Base-by-base conservation (phyloP, 495 filamentous ascomycete genomes). In the Staphylotrichum tortipilum region DNA sequence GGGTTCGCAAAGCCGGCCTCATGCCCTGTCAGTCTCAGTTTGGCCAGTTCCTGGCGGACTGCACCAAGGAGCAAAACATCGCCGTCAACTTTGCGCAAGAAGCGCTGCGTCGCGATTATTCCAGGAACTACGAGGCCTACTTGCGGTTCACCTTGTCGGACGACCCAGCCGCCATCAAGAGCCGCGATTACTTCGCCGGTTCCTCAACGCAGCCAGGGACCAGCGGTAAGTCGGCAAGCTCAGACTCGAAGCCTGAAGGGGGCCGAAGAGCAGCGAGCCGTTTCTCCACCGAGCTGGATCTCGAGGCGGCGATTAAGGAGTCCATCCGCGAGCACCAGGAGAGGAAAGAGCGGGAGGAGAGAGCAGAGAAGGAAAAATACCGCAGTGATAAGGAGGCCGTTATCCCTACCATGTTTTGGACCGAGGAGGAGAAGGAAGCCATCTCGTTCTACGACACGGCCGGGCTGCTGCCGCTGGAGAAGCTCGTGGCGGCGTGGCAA, bases 351-450 rank as follows among this genome's bases (percentile, higher is more conserved):
- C 76, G 80, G 42, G 80, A 84, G 48, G 74, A 83, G 23, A 78
- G 79, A 14, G 81, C 81, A 52, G 76, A 81, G 28, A 83, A 83
- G 51, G 83, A 85, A 28, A 82, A 82, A 37, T 77, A 85, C 36
- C 87, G 91, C 54, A 80, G 80, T 35, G 82, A 82, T 2, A 88
- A 88, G 58, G 92, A 98, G 67, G 92, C 92, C 0, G 72, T 77
- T 3, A 81, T 97, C 36, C 91, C 90, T 1, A 73, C 83, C 39
- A 89, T 95, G 82, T 76, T 85, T 45, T 75, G 78, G 70, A 57
- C 55, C 24, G 38, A 64, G 36, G 57, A 72, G 19, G 76, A 79
- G 51, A 67, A 66, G 30, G 62, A 71, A 9, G 69, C 75, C 28
- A 67, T 65, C 7, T 66, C 75, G 26, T 97, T 85, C 66, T 77